phyloP scores from a whole-genome alignment of 331 rosid genomes.

The Quercus phellos region DNA sequence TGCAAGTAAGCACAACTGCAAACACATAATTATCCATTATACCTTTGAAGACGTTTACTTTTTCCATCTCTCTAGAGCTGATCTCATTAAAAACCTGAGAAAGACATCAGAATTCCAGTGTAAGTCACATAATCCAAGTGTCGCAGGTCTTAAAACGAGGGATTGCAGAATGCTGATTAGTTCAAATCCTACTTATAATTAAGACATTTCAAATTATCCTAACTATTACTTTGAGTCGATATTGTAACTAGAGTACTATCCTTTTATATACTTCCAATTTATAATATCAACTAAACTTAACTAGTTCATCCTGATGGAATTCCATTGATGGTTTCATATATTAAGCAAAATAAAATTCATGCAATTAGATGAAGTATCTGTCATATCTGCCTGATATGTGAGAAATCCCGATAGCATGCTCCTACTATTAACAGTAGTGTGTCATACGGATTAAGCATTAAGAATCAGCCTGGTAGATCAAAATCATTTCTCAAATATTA shows the following conservation, averaged over 20 bases:
- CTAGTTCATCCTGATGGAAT: neutral
- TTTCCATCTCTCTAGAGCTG: slow-evolving; percentile 98
- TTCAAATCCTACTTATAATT: neutral
- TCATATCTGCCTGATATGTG: slow-evolving; percentile 4
- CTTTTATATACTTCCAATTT: neutral
- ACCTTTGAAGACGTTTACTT: slow-evolving; percentile 79
- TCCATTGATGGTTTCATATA: neutral
- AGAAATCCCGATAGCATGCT: neutral
- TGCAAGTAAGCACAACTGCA: slow-evolving; percentile 64
- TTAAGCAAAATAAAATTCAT: neutral
- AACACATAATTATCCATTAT: slow-evolving; percentile 77
- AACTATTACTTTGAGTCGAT: neutral
- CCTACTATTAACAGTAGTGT: neutral
- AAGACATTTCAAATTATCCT: neutral
- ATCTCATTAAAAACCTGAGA: slow-evolving; percentile 88
- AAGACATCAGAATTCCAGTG: slow-evolving; percentile 21
- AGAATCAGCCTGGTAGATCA: neutral
- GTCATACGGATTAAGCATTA: neutral
- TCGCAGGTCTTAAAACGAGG: slow-evolving; percentile 1
- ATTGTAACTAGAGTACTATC: neutral
- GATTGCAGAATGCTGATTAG: neutral
- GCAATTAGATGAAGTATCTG: neutral
- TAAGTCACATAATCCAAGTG: slow-evolving; percentile 4
- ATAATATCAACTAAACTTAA: neutral
- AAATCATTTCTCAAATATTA: neutral